Evolutionary conservation across 192 early-diverging fungal genomes (phyloP), one percentile per base, ranked within the genome.

Genomic region (Lobulomyces angularis): DNA sequence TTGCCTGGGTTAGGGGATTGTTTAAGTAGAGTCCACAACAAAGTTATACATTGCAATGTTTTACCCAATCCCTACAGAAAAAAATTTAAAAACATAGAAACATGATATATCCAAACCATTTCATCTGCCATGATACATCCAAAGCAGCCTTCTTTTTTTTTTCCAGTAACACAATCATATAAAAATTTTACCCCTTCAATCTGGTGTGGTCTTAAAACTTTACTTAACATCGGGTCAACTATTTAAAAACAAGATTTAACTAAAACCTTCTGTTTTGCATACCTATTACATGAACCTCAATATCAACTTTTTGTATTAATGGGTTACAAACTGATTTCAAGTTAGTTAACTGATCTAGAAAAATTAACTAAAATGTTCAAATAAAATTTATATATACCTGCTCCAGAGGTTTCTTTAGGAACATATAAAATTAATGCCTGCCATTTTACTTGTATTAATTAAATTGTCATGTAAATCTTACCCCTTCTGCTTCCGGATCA

Each of bases 71-170:
- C 73, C 67, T 64, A 25, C 17, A 19, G 12, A 2, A n/a, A 3
- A 30, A 9, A 45, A 47, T 5, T 21, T 46, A 8, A 23, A 26
- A 16, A 12, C 9, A 9, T 21, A 12, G 27, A 34, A 11, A 49
- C 20, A 1, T n/a, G 50, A 8, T 2, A 41, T 16, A 53, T 21
- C 34, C n/a, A 17, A 39, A 72, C 64, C 67, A 96, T 94, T 50
- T 99, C 96, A 61, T 99, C 96, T 1, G 96, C 96, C 90, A 97
- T 96, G 38, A 99, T 99, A 45, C 88, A 93, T 46, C 92, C 96
- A 53, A 69, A 85, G 0, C 84, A 82, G 51, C 80, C 66, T 18
- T 72, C 60, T 23, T 73, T 61, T 11, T 77, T 71, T 18, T 45
- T 50, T n/a, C 88, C 93, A 9, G 87, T 96, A 0, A 82, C 76